Conservation (phyloP, 306 rosid species). For the Quercus gilva region DNA sequence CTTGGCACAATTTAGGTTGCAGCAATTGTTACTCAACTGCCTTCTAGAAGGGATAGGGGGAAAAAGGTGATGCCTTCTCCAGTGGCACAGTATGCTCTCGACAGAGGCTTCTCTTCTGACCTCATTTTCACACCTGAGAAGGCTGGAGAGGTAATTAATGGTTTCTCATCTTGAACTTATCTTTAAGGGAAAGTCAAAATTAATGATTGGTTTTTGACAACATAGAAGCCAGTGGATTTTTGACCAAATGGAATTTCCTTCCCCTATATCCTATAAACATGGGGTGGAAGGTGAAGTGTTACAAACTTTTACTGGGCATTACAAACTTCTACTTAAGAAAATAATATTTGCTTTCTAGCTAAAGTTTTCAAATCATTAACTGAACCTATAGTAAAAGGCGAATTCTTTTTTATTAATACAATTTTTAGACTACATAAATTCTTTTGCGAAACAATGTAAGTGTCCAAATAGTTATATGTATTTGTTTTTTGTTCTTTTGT, state of each 20-base stretch:
- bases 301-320: background rate
- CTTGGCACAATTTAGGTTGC: slow-evolving; percentile 55
- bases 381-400: background rate
- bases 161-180: background rate
- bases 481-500: background rate
- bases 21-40: slow-evolving; percentile 88
- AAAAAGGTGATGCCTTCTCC: slow-evolving; percentile 71
- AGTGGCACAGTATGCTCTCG: slow-evolving; percentile 72
- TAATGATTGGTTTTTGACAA: background rate
- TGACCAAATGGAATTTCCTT: background rate
- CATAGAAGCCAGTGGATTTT: background rate
- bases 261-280: background rate
- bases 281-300: background rate
- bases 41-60: slow-evolving; percentile 82
- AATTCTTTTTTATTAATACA: background rate
- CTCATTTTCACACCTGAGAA: slow-evolving; percentile 75
- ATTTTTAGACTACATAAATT: background rate
- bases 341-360: background rate
- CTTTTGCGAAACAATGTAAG: background rate
- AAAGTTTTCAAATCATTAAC: no score
- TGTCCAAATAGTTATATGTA: background rate
- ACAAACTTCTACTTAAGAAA: background rate
- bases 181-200: background rate
- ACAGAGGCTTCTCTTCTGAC: slow-evolving; percentile 69
- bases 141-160: slow-evolving; percentile 63